Evolutionary conservation across 208 protist genomes (phyloP).

Genomic region (Leptomonas seymouri): DNA sequence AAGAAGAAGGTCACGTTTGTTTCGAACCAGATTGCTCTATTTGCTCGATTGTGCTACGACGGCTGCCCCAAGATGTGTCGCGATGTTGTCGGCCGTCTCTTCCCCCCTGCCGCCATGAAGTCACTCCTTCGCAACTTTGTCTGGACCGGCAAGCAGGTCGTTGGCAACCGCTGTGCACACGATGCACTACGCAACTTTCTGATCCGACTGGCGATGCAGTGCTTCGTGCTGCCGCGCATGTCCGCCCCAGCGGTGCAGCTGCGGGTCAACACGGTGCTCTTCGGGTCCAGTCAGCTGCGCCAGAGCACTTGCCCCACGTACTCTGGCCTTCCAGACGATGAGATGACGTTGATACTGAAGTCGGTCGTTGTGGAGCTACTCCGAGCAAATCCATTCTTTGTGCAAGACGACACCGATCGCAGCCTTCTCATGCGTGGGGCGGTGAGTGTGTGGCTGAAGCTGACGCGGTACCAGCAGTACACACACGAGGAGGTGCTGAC

Average conservation of each 20-base stretch:
- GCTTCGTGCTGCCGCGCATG: conserved; percentile 51
- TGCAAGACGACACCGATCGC: conserved; percentile 48
- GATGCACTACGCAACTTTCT: conserved; percentile 59
- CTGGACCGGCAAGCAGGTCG: conserved; percentile 48
- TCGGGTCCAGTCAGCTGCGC: conserved; percentile 69
- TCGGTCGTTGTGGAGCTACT: conserved; percentile 44
- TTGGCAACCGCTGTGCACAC: conserved; percentile 32
- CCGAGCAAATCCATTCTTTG: conserved; percentile 69
- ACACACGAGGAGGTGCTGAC: conserved; percentile 41
- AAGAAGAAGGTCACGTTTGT: conserved; percentile 40
- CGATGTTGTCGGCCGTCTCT: conserved; percentile 42
- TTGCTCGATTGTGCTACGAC: conserved; percentile 66
- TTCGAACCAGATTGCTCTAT: conserved; percentile 55
- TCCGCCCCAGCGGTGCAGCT: conserved; percentile 54
- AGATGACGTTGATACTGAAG: conserved; percentile 57
- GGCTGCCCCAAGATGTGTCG: conserved; percentile 56
- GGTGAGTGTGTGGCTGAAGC: conserved; percentile 49
- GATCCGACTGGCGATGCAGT: conserved; percentile 65
- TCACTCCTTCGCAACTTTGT: conserved; percentile 42
- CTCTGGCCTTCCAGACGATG: conserved; percentile 54
- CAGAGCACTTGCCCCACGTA: conserved; percentile 23
- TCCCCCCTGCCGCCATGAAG: conserved; percentile 50
- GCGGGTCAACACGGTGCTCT: conserved; percentile 64
- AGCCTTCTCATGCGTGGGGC: conserved; percentile 53
- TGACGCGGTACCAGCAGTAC: conserved; percentile 62